phyloP scores from a whole-genome alignment of 176 grass and related monocot genomes.

The Avena sativa region DNA sequence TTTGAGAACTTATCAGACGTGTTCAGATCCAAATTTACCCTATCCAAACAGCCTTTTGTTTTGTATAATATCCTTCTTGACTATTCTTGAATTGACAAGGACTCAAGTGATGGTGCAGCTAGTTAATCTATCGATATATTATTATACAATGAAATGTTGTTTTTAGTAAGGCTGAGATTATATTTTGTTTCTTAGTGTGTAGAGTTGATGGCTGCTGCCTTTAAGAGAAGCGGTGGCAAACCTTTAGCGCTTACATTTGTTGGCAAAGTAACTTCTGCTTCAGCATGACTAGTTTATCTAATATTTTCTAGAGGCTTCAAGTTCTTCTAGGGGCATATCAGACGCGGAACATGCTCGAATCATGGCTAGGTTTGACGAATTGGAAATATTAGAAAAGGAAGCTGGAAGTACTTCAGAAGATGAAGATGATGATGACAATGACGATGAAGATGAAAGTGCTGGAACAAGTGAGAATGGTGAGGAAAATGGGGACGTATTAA shows the following conservation, averaged over 20 bases:
- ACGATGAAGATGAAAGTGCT: conserved; percentile 34
- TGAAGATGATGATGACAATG: conserved; percentile 28
- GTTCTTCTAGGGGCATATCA: conserved; percentile 35
- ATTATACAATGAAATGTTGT: conserved; percentile 18
- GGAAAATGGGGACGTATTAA: conserved; percentile 30
- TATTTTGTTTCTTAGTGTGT: too few species aligned
- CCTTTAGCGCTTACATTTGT: conserved; percentile 10
- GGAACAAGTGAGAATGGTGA: conserved; percentile 50
- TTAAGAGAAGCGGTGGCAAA: not conserved
- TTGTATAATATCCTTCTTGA: conserved; percentile 29
- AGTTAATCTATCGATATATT: not conserved
- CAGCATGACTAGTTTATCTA: conserved; percentile 24
- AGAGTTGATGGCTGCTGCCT: not conserved
- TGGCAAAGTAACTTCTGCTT: conserved; percentile 33
- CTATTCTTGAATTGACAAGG: conserved; percentile 10
- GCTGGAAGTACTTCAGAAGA: conserved; percentile 60
- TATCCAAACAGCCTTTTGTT: not conserved
- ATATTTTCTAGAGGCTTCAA: conserved; percentile 50
- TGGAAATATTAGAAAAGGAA: conserved; percentile 79
- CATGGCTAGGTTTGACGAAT: conserved; percentile 78
- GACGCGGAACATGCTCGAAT: conserved; percentile 69
- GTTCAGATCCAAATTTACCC: not conserved
- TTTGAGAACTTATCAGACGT: not conserved
- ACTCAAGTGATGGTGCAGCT: conserved; percentile 24
- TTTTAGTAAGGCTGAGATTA: not conserved